Conservation (phyloP, 805 yeast genomes). For the Komagataella kurtzmanii region DNA sequence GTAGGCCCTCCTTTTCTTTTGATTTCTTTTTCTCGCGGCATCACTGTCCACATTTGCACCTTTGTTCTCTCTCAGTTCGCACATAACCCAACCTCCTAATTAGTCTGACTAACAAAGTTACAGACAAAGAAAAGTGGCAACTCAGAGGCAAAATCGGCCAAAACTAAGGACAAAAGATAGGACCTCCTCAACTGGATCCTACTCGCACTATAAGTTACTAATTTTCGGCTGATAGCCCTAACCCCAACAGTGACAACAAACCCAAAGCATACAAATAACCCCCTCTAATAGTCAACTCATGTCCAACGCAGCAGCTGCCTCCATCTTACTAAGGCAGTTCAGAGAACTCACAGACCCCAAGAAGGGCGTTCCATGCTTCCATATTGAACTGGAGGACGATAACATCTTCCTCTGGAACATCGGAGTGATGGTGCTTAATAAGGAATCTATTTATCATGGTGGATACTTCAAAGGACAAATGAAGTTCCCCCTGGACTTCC, state of each 20-base stretch:
- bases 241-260: not conserved
- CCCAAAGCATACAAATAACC: not conserved
- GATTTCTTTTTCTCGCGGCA: not conserved
- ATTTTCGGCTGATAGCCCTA: not conserved
- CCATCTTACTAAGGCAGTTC: constrained; percentile 39
- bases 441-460: constrained; percentile 85
- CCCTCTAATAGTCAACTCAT: not conserved
- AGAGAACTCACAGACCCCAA: constrained; percentile 89
- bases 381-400: constrained; percentile 32
- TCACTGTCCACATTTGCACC: not conserved
- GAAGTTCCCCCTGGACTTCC: constrained; percentile 86
- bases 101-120: not conserved
- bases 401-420: constrained; percentile 62
- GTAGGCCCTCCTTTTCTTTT: not conserved
- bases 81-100: not conserved
- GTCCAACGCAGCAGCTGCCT: constrained; percentile 2
- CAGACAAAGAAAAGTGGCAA: not conserved
- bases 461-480: constrained; percentile 91
- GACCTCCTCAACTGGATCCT: not conserved
- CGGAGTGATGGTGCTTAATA: constrained; percentile 84
- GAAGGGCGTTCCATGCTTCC: constrained; percentile 33
- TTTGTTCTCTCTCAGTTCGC: not conserved
- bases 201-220: not conserved
- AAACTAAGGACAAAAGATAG: not conserved
- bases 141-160: not conserved